A percentile compares a stretch with the other conserved stretches of the same genome.
These are phyloP conservation scores for Blastomyces percursus DNA, from an alignment of 2,329 filamentous ascomycete species.

Conservation along the genomic window DNA sequence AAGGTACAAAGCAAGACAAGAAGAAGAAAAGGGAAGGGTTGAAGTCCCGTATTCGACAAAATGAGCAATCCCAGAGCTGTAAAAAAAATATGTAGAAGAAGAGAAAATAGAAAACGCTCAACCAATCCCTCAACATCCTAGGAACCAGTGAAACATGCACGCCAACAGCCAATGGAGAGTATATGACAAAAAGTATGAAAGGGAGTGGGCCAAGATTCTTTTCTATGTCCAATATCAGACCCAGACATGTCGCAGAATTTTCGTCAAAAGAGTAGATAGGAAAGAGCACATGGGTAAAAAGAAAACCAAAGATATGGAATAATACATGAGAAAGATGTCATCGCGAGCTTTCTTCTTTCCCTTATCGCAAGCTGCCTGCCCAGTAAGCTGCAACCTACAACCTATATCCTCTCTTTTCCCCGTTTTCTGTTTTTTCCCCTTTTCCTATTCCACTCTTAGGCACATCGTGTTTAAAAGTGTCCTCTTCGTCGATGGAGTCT, in stretches of 20 bases:
- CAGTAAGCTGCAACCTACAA: background rate
- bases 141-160: background rate
- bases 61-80: background rate
- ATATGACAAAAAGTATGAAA: background rate
- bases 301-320: background rate
- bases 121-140: background rate
- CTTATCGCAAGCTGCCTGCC: background rate
- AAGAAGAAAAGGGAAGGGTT: background rate
- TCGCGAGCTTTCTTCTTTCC: background rate
- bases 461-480: constrained; percentile 6
- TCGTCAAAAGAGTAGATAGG: background rate
- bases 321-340: background rate
- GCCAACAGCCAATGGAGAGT: background rate
- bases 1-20: background rate
- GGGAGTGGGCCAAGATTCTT: background rate
- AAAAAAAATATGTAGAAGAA: background rate
- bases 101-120: background rate
- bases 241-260: background rate
- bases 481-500: constrained; percentile 24
- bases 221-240: background rate
- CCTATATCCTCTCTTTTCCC: background rate
- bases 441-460: background rate
- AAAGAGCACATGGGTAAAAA: background rate
- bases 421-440: too few species aligned
- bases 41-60: constrained; percentile 1